Evolutionary conservation across 352 stramenopile species (phyloP).

Genomic region (Saprolegnia parasitica): DNA sequence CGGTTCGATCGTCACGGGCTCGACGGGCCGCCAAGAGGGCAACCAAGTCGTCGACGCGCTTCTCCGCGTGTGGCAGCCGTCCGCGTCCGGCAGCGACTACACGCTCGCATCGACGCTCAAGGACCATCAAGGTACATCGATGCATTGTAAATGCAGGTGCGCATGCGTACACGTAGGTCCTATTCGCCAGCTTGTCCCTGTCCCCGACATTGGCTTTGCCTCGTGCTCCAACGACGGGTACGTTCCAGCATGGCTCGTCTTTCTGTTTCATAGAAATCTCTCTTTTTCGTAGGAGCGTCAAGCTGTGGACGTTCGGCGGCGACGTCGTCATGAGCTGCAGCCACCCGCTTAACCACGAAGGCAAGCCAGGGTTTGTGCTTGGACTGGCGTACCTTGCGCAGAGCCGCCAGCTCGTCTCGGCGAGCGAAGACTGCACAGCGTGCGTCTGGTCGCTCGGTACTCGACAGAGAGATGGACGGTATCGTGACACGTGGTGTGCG

Average conservation of each 20-base stretch:
- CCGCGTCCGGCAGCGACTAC: slow-evolving; percentile 37
- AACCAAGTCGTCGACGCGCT: slow-evolving; percentile 76
- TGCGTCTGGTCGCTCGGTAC: slow-evolving; percentile 51
- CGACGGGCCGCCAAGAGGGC: slow-evolving; percentile 65
- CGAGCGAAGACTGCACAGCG: slow-evolving; percentile 78
- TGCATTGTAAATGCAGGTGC: background rate
- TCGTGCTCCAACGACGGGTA: slow-evolving; percentile 83
- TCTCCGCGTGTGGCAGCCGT: slow-evolving; percentile 68
- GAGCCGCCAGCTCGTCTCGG: slow-evolving; percentile 52
- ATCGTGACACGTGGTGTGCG: slow-evolving; percentile 26
- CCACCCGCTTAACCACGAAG: slow-evolving; percentile 73
- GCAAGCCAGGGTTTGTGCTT: slow-evolving; percentile 79
- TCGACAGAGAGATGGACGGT: slow-evolving; percentile 27
- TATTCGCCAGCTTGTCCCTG: slow-evolving; percentile 60
- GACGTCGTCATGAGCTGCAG: slow-evolving; percentile 56
- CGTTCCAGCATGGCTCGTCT: background rate
- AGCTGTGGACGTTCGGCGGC: slow-evolving; percentile 59
- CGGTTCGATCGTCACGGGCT: slow-evolving; percentile 64
- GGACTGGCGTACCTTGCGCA: slow-evolving; percentile 57
- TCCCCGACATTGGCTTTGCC: slow-evolving; percentile 68
- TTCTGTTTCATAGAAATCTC: background rate
- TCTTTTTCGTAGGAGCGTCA: slow-evolving; percentile 49
- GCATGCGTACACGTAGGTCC: slow-evolving; percentile 55
- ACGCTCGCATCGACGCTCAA: background rate
- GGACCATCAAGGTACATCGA: slow-evolving; percentile 22